Conservation (phyloP, 768 basidiomycete species). For the Cubamyces sp. region DNA sequence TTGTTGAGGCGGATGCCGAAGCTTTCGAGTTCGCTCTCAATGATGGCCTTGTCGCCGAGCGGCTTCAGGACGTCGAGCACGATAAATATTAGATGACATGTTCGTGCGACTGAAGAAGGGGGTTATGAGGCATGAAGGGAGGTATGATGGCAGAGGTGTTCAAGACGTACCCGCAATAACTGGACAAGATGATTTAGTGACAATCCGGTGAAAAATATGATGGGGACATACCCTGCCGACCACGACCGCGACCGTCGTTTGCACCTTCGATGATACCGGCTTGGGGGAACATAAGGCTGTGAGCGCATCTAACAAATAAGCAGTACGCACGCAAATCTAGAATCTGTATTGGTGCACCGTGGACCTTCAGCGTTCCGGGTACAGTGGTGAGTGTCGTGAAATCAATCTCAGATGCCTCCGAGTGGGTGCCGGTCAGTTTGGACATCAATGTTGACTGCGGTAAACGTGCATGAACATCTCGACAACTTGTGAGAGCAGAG, state of each 20-base stretch:
- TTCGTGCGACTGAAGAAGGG: constrained; percentile 77
- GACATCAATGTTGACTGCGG: constrained; percentile 90
- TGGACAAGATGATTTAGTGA: not conserved
- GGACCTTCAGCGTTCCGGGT: constrained; percentile 91
- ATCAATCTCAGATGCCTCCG: constrained; percentile 94
- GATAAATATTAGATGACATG: constrained; percentile 98
- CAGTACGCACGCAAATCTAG: constrained; percentile 79
- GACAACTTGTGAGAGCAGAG: constrained; percentile 4
- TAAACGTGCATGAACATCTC: constrained; percentile 14
- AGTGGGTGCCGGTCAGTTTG: constrained; percentile 94
- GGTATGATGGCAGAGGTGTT: not conserved
- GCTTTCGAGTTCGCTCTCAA: constrained; percentile 94
- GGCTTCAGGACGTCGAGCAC: constrained; percentile 98
- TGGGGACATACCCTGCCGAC: constrained; percentile 85
- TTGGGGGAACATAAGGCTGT: constrained; percentile 37
- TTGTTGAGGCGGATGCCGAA: constrained; percentile 98
- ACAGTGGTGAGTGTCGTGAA: constrained; percentile 97
- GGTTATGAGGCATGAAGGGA: not conserved
- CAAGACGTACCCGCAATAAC: constrained; percentile 82
- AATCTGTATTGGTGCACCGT: constrained; percentile 96
- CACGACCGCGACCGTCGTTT: constrained; percentile 71
- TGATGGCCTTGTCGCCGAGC: constrained; percentile 90
- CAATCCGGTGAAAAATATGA: constrained; percentile 1
- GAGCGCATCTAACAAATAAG: not conserved
- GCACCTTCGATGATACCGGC: constrained; percentile 94